A percentile compares a stretch with the other conserved stretches of the same genome.
These are phyloP conservation scores for Aureobasidium pullulans DNA, from an alignment of 2,329 filamentous ascomycete genomes.

Conservation along the genomic window DNA sequence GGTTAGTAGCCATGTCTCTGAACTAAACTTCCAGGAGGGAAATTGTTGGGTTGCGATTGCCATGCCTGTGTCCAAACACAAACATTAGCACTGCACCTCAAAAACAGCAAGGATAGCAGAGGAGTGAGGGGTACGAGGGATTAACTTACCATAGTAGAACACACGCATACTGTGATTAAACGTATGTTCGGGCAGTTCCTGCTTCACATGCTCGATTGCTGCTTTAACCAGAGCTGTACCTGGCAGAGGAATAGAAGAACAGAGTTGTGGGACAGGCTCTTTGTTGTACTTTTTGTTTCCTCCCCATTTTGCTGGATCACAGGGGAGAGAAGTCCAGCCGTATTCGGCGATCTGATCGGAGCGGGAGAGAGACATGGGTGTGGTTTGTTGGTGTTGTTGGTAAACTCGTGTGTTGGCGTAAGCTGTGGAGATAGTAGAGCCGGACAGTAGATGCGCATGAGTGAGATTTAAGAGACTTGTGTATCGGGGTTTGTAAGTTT, in stretches of 20 bases:
- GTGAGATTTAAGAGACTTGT: too few relatives aligned
- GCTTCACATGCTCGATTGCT: not conserved
- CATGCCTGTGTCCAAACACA: not conserved
- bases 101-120: too few relatives aligned
- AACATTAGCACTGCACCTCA: too few relatives aligned
- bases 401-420: too few relatives aligned
- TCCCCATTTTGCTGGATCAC: constrained; percentile 2
- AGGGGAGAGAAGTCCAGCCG: not conserved
- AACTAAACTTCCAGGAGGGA: constrained; percentile 13
- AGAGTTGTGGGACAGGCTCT: not conserved
- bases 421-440: too few relatives aligned
- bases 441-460: too few relatives aligned
- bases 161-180: constrained; percentile 67
- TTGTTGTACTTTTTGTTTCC: not conserved
- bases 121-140: too few relatives aligned
- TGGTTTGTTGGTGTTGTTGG: too few relatives aligned
- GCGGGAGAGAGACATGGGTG: not conserved
- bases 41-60: constrained; percentile 9
- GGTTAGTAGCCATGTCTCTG: constrained; percentile 54
- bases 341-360: constrained; percentile 1
- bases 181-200: constrained; percentile 43
- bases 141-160: constrained; percentile 53
- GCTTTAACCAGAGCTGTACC: not conserved
- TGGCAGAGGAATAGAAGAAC: not conserved
- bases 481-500: not conserved